Base-by-base conservation (phyloP, 306 rosid genomes). In the Acacia confusa region DNA sequence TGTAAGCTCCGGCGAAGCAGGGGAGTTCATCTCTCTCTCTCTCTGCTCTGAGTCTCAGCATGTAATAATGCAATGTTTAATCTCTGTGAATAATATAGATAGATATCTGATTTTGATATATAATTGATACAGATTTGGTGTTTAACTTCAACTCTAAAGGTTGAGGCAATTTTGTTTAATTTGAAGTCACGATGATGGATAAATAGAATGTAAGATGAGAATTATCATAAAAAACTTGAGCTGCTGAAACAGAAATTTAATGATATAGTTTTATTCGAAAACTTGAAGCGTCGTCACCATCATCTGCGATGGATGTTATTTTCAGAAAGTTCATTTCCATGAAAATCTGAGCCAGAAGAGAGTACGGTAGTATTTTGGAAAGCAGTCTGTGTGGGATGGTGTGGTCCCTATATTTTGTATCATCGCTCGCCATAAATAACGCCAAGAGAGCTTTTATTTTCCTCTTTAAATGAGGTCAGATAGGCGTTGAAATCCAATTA, bases 1-100 rank as follows among this genome's bases (percentile, higher is more conserved):
- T 78, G 32, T 78, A 17, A 70, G 28, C 75, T 76, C 57, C 61
- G 60, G 74, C 81, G 36, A 57, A 47, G 72, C 77, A 68, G 75
- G 67, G 78, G 40, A 66, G 60, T 48, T 72, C 28, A 20, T 20
- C 9, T 76, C 60, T n/a, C 30, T n/a, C 30, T 76, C 25, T n/a
- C 57, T 14, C 28, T 9, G 25, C 17, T 76, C 65, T 13, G 13
- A 65, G 44, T 47, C 52, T 77, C 38, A 7, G 74, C 66, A 44
- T 87, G 53, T 78, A 57, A 32, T 78, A 45, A 24, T 55, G 72
- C 19, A 72, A 48, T 40, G 84, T 65, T 77, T 68, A 2, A 67
- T 27, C 25, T 48, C 70, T 55, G 1, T 48, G 58, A 43, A 45
- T 14, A 45, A 36, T 6, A 36, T 36, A 36, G 40, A 36, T 36